Evolutionary conservation across 2,329 filamentous ascomycete genomes (phyloP).

Genomic region (Diaporthe vexans): DNA sequence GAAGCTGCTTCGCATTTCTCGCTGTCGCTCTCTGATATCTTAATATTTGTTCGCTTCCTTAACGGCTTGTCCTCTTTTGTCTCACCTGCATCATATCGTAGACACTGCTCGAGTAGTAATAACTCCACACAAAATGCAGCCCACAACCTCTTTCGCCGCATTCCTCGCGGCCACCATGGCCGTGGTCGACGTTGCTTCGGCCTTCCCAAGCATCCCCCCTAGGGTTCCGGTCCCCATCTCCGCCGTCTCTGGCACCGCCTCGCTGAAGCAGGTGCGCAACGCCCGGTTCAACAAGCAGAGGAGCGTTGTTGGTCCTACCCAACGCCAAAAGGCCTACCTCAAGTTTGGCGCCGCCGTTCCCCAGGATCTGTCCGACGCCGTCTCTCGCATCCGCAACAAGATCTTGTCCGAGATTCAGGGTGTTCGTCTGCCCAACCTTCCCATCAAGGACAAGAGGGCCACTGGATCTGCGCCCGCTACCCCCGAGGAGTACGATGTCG

Average conservation of each 20-base stretch:
- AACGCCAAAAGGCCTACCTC: constrained; percentile 55
- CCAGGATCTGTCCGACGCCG: constrained; percentile 49
- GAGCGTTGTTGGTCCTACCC: constrained; percentile 50
- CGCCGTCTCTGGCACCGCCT: constrained; percentile 37
- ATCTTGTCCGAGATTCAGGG: constrained; percentile 38
- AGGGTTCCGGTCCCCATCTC: constrained; percentile 39
- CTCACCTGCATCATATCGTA: background rate
- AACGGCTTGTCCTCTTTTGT: constrained; percentile 9
- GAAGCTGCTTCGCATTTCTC: constrained; percentile 16
- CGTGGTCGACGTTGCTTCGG: constrained; percentile 41
- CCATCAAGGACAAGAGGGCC: constrained; percentile 46
- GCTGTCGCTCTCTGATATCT: constrained; percentile 34
- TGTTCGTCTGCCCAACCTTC: constrained; percentile 30
- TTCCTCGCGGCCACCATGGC: constrained; percentile 42
- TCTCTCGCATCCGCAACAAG: constrained; percentile 46
- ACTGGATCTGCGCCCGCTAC: constrained; percentile 48
- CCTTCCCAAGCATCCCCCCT: constrained; percentile 38
- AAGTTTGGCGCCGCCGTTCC: constrained; percentile 55
- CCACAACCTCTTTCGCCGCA: constrained; percentile 39
- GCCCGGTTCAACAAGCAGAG: constrained; percentile 47
- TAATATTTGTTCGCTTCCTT: constrained; percentile 21
- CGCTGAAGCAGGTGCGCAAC: constrained; percentile 44
- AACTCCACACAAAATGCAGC: constrained; percentile 35
- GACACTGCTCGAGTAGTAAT: constrained; percentile 13
- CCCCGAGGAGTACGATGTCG: constrained; percentile 53